A percentile compares a stretch with the other conserved stretches of the same genome.
Conservation (phyloP, 768 basidiomycete species). For the Kwoniella bestiolae region DNA sequence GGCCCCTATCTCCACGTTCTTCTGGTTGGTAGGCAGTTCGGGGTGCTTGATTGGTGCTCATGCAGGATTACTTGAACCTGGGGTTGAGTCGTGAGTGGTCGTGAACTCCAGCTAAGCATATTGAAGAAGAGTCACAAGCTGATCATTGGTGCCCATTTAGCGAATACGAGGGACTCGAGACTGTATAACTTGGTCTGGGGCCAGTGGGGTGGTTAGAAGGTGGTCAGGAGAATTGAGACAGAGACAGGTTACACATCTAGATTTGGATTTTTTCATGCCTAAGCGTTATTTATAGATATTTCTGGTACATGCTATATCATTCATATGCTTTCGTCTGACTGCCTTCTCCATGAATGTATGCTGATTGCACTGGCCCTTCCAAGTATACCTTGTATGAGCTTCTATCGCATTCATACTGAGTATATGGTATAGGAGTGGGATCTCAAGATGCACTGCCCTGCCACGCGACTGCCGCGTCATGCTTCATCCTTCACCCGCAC, state of each 20-base stretch:
- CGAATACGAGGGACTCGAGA: constrained; percentile 26
- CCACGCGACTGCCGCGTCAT: constrained; percentile 8
- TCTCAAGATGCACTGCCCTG: no score
- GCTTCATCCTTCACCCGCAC: not conserved
- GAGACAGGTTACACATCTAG: no score
- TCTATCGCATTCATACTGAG: not conserved
- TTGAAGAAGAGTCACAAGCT: not conserved
- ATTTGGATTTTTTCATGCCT: no score
- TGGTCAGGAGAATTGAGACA: no score
- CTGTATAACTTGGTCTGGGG: constrained; percentile 16
- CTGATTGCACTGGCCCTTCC: not conserved
- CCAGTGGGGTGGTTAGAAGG: no score
- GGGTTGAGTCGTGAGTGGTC: constrained; percentile 66
- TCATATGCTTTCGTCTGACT: no score
- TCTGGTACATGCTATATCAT: not conserved
- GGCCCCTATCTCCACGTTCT: constrained; percentile 69
- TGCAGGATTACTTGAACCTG: constrained; percentile 86
- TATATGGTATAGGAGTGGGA: no score
- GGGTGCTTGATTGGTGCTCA: constrained; percentile 78
- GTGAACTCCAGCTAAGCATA: not conserved
- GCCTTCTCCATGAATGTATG: not conserved
- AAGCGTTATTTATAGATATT: not conserved
- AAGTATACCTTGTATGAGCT: not conserved
- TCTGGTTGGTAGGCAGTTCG: constrained; percentile 93
- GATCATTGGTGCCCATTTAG: not conserved